These are phyloP conservation scores for Lepidium campestre DNA, from an alignment of 441 rosid species.

Conservation along the genomic window DNA sequence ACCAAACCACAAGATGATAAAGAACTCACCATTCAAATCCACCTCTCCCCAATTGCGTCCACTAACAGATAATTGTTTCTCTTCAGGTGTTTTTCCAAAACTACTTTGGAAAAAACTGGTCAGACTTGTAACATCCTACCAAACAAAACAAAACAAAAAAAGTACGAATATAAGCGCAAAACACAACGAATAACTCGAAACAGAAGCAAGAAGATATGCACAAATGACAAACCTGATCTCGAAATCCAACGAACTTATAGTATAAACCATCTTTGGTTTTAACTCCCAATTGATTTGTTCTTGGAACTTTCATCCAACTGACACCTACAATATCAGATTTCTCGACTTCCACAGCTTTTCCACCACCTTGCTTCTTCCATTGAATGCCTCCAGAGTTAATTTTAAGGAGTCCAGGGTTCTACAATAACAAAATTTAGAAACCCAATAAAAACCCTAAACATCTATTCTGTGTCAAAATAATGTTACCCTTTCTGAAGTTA, in stretches of 20 bases:
- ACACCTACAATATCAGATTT: slow-evolving; percentile 66
- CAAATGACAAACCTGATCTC: slow-evolving; percentile 86
- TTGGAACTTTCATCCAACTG: slow-evolving; percentile 89
- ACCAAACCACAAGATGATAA: background rate
- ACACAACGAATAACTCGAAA: background rate
- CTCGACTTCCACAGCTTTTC: slow-evolving; percentile 90
- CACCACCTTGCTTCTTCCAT: slow-evolving; percentile 99
- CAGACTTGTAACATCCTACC: slow-evolving; percentile 72
- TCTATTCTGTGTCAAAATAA: background rate
- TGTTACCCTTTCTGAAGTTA: background rate
- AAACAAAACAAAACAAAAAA: background rate
- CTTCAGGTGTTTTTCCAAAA: slow-evolving; percentile 71
- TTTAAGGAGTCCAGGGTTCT: slow-evolving; percentile 88
- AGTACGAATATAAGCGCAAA: background rate
- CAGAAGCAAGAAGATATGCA: background rate
- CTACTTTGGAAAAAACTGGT: slow-evolving; percentile 65
- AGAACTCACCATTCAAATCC: slow-evolving; percentile 65
- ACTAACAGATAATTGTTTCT: slow-evolving; percentile 86
- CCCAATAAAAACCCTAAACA: background rate
- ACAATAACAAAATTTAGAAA: slow-evolving; percentile 16
- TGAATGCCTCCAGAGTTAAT: slow-evolving; percentile 64
- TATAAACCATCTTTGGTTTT: slow-evolving; percentile 67
- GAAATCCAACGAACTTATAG: slow-evolving; percentile 85
- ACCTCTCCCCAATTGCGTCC: slow-evolving; percentile 98
- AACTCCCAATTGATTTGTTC: slow-evolving; percentile 74